These are phyloP conservation scores for Hirsutella rhossiliensis DNA, from an alignment of 2,329 filamentous ascomycete species.

Conservation along the genomic window DNA sequence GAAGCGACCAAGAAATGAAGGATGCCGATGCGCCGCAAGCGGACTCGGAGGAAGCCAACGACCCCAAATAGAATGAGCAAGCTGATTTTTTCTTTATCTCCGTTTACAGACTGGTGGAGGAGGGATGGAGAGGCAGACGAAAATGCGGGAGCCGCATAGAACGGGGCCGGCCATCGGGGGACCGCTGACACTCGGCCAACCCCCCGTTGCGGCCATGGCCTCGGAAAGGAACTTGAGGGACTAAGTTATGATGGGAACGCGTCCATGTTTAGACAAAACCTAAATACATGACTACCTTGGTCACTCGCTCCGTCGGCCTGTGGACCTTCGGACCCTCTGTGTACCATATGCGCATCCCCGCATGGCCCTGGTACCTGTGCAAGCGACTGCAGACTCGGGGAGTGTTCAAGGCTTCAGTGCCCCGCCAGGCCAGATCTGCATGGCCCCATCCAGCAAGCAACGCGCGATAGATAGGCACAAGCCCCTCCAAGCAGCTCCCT, in stretches of 20 bases:
- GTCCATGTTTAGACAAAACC: not conserved
- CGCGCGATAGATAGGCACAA: too few species aligned
- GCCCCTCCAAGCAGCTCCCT: too few species aligned
- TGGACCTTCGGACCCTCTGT: too few species aligned
- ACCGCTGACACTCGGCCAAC: not conserved
- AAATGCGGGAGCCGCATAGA: slow-evolving; percentile 5
- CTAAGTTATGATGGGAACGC: not conserved
- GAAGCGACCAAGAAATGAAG: slow-evolving; percentile 51
- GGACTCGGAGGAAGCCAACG: slow-evolving; percentile 33
- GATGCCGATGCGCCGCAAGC: slow-evolving; percentile 44
- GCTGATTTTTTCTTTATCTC: not conserved
- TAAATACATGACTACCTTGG: not conserved
- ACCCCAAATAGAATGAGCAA: slow-evolving; percentile 19
- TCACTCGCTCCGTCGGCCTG: not conserved
- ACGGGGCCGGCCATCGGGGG: not conserved
- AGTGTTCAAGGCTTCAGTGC: too few species aligned
- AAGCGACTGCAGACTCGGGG: too few species aligned
- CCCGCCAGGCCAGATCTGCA: too few species aligned
- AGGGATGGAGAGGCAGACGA: not conserved
- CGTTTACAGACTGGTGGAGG: not conserved
- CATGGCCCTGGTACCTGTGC: too few species aligned
- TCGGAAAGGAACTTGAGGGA: not conserved
- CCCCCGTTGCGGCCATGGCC: not conserved
- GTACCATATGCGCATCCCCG: too few species aligned
- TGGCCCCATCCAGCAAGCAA: too few species aligned